Evolutionary conservation across 1,284 basidiomycete species (phyloP), one percentile per base, ranked within the genome.

Genomic region (Leccinum griseonigrum): DNA sequence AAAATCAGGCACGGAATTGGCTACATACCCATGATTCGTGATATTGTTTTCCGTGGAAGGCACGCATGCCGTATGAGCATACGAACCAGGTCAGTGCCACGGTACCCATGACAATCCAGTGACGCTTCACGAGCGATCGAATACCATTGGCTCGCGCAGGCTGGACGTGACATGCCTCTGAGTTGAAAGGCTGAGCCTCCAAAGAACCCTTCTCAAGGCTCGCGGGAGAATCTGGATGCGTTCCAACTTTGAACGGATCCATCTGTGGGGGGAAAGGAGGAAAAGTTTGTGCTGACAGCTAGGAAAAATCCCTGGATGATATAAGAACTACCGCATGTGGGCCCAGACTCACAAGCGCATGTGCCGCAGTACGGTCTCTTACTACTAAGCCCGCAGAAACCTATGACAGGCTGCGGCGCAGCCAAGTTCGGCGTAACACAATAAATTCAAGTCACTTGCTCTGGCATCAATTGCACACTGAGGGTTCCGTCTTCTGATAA

Each of bases 161-260:
- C 18, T 57, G 62, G 1, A 40, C 3, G 0, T 40, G 31, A n/a
- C 22, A 53, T 14, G 29, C 2, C 16, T 59, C 63, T 16, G 57
- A 2, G 48, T 58, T 28, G 50, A 56, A 31, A 16, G 59, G 59
- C 13, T 60, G 28, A 14, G 13, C 7, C n/a, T 57, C 55, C 28
- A 52, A 36, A 32, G 7, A 22, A 10, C 70, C 72, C 29, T 70
- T 71, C 66, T 74, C 69, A 16, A 69, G 62, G 43, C 18, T 55
- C 34, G 52, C 52, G 1, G 60, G 55, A 4, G 14, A n/a, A 4
- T 66, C 64, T 53, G 61, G 40, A 53, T 60, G 51, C 9, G 40
- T 22, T 9, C 50, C 60, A 11, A 26, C 14, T 54, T 65, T 70
- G 57, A 36, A 4, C 7, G 62, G 36, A 32, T 69, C 66, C 69